phyloP scores from a whole-genome alignment of 2,329 filamentous ascomycete genomes.

The Cladosporium sp. region DNA sequence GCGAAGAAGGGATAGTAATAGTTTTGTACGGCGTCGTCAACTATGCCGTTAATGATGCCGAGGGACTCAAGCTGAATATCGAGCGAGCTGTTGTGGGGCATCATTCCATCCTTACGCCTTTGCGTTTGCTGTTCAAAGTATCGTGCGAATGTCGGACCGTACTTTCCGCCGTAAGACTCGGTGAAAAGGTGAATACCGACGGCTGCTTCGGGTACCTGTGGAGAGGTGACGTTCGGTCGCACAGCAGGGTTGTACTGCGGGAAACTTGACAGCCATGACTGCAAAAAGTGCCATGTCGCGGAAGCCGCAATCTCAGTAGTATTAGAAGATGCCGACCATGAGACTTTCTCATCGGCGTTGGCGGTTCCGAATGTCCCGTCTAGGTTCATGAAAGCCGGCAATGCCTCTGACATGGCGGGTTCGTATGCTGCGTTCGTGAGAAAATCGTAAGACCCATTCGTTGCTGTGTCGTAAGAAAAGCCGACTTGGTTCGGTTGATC shows the following conservation, averaged over 20 bases:
- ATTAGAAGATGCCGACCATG: constrained; percentile 24
- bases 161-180: constrained; percentile 54
- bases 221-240: constrained; percentile 48
- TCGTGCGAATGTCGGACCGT: constrained; percentile 58
- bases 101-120: constrained; percentile 44
- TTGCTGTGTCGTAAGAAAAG: constrained; percentile 59
- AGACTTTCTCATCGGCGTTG: constrained; percentile 26
- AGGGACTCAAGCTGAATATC: constrained; percentile 57
- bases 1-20: constrained; percentile 53
- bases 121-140: constrained; percentile 57
- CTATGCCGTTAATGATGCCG: constrained; percentile 65
- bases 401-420: constrained; percentile 28
- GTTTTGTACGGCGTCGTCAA: constrained; percentile 59
- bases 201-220: constrained; percentile 17
- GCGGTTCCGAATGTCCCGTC: constrained; percentile 62
- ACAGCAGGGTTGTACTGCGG: constrained; percentile 37
- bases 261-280: constrained; percentile 47
- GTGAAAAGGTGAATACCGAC: constrained; percentile 52
- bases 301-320: constrained; percentile 31
- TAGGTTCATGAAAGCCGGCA: constrained; percentile 36
- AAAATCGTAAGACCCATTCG: constrained; percentile 54
- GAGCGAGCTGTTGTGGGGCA: constrained; percentile 47
- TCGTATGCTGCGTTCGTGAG: constrained; percentile 36
- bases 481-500: constrained; percentile 63
- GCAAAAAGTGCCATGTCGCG: constrained; percentile 60